Evolutionary conservation across 306 rosid genomes (phyloP).

Genomic region (Purshia tridentata): DNA sequence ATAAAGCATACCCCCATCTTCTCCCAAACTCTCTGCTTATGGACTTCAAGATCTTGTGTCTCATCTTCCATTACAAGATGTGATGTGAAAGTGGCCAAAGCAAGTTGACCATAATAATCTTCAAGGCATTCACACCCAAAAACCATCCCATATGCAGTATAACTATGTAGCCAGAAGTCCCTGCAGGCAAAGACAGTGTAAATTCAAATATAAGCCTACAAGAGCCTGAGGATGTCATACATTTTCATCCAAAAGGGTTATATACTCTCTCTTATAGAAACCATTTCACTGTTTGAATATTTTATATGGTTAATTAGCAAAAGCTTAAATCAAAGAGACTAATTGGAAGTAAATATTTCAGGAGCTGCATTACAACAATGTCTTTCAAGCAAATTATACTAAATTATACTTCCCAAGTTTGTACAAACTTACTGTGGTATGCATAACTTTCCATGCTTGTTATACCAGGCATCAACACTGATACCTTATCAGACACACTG

Average conservation of each 20-base stretch:
- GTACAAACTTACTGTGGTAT: conserved; percentile 56
- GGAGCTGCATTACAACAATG: conserved; percentile 6
- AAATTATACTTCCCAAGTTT: conserved; percentile 4
- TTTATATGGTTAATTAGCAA: neutral
- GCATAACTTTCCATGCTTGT: conserved; percentile 74
- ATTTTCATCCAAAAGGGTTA: neutral
- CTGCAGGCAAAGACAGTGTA: conserved; percentile 29
- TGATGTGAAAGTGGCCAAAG: conserved; percentile 56
- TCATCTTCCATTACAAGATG: conserved; percentile 56
- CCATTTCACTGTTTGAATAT: neutral
- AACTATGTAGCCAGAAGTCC: conserved; percentile 74
- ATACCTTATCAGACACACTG: conserved; percentile 26
- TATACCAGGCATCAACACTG: conserved; percentile 60
- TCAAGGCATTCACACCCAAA: conserved; percentile 81
- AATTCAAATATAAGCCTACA: neutral
- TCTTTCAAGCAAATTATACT: neutral
- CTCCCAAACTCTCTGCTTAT: conserved; percentile 53
- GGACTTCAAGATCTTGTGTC: conserved; percentile 49
- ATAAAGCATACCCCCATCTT: conserved; percentile 56
- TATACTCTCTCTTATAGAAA: neutral
- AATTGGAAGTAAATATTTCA: conserved; percentile 7
- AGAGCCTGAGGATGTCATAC: too few species aligned
- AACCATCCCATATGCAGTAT: conserved; percentile 77
- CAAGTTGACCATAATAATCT: conserved; percentile 74
- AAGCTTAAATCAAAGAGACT: neutral